Evolutionary conservation across 441 rosid genomes (phyloP).

Genomic region (Rhodomyrtus psidioides): DNA sequence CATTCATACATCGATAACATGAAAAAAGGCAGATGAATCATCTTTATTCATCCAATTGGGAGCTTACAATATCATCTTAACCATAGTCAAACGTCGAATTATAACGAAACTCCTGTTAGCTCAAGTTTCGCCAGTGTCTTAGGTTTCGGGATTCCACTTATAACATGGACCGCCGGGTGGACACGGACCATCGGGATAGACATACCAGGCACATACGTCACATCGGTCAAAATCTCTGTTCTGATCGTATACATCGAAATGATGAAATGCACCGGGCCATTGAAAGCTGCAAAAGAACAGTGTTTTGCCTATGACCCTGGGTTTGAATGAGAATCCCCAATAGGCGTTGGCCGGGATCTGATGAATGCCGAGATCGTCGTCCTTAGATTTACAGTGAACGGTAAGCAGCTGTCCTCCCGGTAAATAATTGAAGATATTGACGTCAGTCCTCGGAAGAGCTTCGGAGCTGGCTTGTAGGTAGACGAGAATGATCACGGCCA

Average conservation of each 20-base stretch:
- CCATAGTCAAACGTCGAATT: no score
- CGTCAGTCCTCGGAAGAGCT: rapidly evolving
- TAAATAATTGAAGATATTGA: neutral
- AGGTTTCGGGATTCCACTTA: neutral
- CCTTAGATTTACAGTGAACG: neutral
- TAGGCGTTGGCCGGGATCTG: neutral
- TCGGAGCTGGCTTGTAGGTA: neutral
- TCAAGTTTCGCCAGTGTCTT: no score
- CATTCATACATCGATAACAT: neutral
- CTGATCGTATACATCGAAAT: neutral
- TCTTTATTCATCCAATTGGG: no score
- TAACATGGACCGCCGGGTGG: neutral
- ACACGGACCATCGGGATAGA: neutral
- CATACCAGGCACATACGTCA: neutral
- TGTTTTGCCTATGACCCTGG: neutral
- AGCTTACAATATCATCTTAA: no score
- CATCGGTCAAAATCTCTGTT: rapidly evolving
- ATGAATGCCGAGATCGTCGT: neutral
- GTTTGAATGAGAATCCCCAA: neutral
- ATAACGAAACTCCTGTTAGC: neutral
- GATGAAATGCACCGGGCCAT: neutral
- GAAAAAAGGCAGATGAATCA: neutral
- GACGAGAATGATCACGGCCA: neutral
- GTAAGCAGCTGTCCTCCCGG: neutral
- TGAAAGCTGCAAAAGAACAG: neutral